Evolutionary conservation across 805 yeast species (phyloP).

Genomic region (Cyberlindnera euphorbiae): DNA sequence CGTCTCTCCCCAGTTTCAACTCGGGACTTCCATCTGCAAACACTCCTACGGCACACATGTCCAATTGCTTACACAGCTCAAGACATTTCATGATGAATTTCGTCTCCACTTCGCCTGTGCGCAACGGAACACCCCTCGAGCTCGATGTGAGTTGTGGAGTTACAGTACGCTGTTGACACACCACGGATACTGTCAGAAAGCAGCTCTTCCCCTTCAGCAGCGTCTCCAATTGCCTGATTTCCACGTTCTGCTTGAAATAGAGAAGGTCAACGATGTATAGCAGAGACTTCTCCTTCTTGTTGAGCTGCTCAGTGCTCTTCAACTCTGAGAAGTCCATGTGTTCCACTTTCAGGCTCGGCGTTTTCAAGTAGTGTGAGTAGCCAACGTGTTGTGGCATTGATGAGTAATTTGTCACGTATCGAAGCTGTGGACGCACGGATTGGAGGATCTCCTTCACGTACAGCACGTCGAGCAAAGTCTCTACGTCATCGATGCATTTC

Average conservation of each 20-base stretch:
- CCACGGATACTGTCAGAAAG: not conserved
- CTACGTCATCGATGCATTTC: not conserved
- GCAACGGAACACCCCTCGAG: not conserved
- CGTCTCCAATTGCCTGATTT: not conserved
- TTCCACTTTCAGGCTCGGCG: not conserved
- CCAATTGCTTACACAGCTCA: constrained; percentile 1
- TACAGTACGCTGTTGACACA: not conserved
- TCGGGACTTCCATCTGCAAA: not conserved
- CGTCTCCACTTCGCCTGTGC: not conserved
- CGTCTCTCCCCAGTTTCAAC: not conserved
- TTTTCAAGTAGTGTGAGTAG: no score
- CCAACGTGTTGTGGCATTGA: not conserved
- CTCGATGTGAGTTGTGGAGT: not conserved
- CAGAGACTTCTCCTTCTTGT: not conserved
- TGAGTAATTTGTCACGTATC: not conserved
- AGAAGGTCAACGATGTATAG: not conserved
- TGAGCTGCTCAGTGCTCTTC: not conserved
- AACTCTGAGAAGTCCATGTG: not conserved
- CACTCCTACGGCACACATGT: constrained; percentile 1
- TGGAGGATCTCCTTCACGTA: not conserved
- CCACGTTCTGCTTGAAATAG: not conserved
- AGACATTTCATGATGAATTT: not conserved
- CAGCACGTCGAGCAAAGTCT: not conserved
- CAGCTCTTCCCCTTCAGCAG: not conserved
- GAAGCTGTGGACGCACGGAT: not conserved